Percentiles rank a stretch among this genome's conserved stretches.
phyloP scores from a whole-genome alignment of 1,139 yeast species.

The Yamadazyma jaroonii region DNA sequence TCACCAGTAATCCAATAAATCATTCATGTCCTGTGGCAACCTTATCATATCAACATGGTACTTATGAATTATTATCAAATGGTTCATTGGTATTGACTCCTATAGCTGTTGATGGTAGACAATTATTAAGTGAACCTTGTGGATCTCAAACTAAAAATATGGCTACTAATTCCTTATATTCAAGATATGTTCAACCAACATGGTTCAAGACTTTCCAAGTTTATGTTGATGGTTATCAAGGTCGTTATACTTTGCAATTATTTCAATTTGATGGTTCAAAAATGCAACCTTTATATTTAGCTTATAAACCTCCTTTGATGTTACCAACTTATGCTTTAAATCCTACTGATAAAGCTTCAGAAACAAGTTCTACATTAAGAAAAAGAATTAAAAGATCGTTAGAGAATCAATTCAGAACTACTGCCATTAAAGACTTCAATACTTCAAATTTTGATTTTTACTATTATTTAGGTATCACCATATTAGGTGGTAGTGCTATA shows the following conservation, averaged over 20 bases:
- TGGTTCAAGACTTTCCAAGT: slow-evolving; percentile 58
- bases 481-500: slow-evolving; percentile 25
- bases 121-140: slow-evolving; percentile 86
- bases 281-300: slow-evolving; percentile 85
- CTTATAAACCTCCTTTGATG: slow-evolving; percentile 94
- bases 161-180: slow-evolving; percentile 48
- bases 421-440: slow-evolving; percentile 53
- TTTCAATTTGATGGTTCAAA: slow-evolving; percentile 80
- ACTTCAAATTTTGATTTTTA: slow-evolving; percentile 43
- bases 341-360: slow-evolving; percentile 60
- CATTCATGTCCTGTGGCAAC: slow-evolving; percentile 85
- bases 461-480: slow-evolving; percentile 43
- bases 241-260: slow-evolving; percentile 71
- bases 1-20: slow-evolving; percentile 65
- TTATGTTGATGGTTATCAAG: slow-evolving; percentile 73
- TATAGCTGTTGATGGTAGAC: slow-evolving; percentile 87
- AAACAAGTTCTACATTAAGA: slow-evolving; percentile 39
- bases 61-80: slow-evolving; percentile 57
- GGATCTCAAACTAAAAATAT: slow-evolving; percentile 36
- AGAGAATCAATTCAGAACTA: slow-evolving; percentile 78
- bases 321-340: slow-evolving; percentile 88
- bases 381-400: slow-evolving; percentile 62
- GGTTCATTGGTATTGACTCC: slow-evolving; percentile 75
- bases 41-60: slow-evolving; percentile 86
- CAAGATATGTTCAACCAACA: slow-evolving; percentile 69